These are phyloP conservation scores for Scenedesmus sp. DNA, from an alignment of 163 green algal species.

Conservation along the genomic window DNA sequence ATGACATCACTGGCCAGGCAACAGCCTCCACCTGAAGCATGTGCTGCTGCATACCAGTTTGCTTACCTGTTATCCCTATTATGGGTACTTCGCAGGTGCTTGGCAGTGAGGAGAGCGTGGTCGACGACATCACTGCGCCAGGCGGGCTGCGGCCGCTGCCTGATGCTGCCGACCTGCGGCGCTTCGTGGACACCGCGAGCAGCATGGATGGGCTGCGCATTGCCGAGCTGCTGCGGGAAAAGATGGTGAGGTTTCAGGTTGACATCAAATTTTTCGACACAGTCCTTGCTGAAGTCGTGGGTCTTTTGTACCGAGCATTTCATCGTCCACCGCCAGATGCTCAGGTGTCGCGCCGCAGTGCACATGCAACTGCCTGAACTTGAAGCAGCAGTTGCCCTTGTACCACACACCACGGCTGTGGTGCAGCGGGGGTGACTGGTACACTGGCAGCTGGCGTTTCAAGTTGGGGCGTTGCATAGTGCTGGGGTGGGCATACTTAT, in stretches of 20 bases:
- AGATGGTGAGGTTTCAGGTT: conserved; percentile 69
- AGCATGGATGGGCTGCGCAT: conserved; percentile 78
- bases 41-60: neutral
- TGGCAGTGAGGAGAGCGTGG: conserved; percentile 73
- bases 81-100: conserved; percentile 33
- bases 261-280: no score
- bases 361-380: no score
- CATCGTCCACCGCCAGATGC: no score
- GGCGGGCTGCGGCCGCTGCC: conserved; percentile 67
- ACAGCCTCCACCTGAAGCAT: neutral
- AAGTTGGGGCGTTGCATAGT: no score
- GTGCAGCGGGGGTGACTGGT: no score
- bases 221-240: conserved; percentile 76
- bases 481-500: no score
- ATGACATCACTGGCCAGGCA: conserved; percentile 74
- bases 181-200: conserved; percentile 81
- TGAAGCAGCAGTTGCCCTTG: no score
- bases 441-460: no score
- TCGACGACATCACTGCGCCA: conserved; percentile 81
- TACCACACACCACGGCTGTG: no score
- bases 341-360: no score
- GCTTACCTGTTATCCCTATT: neutral
- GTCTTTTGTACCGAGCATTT: no score
- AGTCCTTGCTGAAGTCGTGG: no score
- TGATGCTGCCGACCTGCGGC: conserved; percentile 74